Evolutionary conservation across 2,329 filamentous ascomycete species (phyloP).

Genomic region (Claviceps sorghi): DNA sequence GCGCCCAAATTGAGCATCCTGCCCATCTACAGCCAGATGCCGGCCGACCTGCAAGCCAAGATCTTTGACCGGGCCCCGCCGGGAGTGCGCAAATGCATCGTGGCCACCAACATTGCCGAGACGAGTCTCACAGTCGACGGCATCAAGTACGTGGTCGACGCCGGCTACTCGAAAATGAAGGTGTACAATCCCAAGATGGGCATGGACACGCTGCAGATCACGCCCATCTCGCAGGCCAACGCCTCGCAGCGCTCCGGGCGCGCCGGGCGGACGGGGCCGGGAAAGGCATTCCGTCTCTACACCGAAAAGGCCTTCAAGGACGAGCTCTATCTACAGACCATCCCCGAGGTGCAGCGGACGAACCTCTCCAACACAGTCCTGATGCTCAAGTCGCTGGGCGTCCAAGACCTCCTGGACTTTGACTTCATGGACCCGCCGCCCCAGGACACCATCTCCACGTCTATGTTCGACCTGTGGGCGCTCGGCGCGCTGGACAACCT

Average conservation of each 20-base stretch:
- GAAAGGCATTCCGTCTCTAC: conserved; percentile 86
- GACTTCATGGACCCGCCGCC: conserved; percentile 99
- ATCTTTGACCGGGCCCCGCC: conserved; percentile 88
- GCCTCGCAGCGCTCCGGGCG: conserved; percentile 84
- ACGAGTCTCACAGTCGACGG: conserved; percentile 96
- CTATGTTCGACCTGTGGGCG: conserved; percentile 94
- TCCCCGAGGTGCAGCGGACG: conserved; percentile 93
- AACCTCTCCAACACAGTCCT: conserved; percentile 92
- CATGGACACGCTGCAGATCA: conserved; percentile 97
- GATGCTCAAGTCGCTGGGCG: conserved; percentile 83
- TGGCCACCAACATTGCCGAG: conserved; percentile 96
- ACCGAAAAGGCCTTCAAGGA: conserved; percentile 93
- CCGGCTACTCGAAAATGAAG: conserved; percentile 92
- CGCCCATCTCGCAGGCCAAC: conserved; percentile 93
- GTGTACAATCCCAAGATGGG: conserved; percentile 98
- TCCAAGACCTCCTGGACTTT: conserved; percentile 88
- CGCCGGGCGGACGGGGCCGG: conserved; percentile 85
- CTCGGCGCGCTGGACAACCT: conserved; percentile 87
- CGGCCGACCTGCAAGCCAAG: conserved; percentile 89
- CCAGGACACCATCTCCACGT: conserved; percentile 94
- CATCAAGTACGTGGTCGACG: conserved; percentile 97
- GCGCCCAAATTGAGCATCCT: conserved; percentile 88
- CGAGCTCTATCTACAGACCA: conserved; percentile 91
- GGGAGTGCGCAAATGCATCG: conserved; percentile 91
- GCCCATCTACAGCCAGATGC: conserved; percentile 99